Evolutionary conservation across 2,329 filamentous ascomycete species (phyloP), one percentile per base, ranked within the genome.

Genomic region (Calonectria pauciramosa): DNA sequence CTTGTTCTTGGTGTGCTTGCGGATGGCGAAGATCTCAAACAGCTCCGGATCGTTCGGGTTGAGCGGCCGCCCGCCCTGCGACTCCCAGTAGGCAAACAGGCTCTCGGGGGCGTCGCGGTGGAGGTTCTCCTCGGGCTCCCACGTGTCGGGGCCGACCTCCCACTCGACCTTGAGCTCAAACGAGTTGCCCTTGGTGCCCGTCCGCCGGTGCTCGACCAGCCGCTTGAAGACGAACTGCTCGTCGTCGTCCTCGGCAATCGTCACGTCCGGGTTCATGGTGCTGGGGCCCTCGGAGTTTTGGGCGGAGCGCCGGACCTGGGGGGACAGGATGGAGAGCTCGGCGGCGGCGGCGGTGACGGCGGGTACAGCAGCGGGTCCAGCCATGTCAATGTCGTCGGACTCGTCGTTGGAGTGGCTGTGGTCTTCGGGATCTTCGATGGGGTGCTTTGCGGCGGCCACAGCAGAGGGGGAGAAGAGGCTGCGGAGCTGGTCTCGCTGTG

Each of bases 51-150:
- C 77, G 11, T 67, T 9, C 0, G 83, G 83, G 66, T 85, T 85
- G 1, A 69, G 65, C 16, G 84, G 84, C 0, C 84, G 83, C 0
- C 84, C 85, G 1, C 78, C 80, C 66, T 79, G 71, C 14, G 54
- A 52, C 49, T 79, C 65, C 85, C 85, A 86, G 74, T 83, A 86
- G 5, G 71, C 75, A 26, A 86, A 79, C 8, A 86, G 80, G 0
- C 76, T 74, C 0, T 81, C 68, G 9, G 78, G 83, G 32, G 80
- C 81, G 60, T 86, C 85, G 32, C 78, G 71, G 60, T 86, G 85
- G 23, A 86, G 74, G 44, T 78, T 79, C 11, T 77, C 73, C 67
- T 86, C 85, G 13, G 81, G 78, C 63, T 84, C 83, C 85, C 84
- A 86, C 1, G 83, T 86, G 3, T 63, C 52, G 4, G 80, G 73